Evolutionary conservation across 202 grass and related monocot genomes (phyloP).

Genomic region (Cymbopogon flexuosus): DNA sequence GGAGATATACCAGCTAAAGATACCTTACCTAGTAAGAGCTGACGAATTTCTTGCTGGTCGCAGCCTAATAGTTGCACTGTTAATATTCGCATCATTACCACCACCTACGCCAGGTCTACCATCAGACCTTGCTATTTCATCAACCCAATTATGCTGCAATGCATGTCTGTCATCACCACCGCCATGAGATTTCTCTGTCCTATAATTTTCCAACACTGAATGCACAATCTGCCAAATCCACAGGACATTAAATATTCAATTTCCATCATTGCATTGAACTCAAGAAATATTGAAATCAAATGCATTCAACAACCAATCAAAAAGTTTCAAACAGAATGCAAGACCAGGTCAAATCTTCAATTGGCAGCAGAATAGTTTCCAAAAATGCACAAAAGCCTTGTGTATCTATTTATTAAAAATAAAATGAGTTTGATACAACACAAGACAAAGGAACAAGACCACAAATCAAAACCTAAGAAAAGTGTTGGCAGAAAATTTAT

Average conservation of each 20-base stretch:
- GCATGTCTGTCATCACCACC: slow-evolving; percentile 54
- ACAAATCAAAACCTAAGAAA: background rate
- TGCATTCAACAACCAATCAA: slow-evolving; percentile 11
- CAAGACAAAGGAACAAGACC: background rate
- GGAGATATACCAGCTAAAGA: background rate
- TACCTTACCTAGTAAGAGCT: slow-evolving; percentile 56
- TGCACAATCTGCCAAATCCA: slow-evolving; percentile 75
- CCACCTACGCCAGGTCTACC: slow-evolving; percentile 62
- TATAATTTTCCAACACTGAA: slow-evolving; percentile 81
- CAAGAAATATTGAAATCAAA: background rate
- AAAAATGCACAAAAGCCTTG: background rate
- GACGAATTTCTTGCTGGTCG: slow-evolving; percentile 56
- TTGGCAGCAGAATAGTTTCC: background rate
- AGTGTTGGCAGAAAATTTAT: background rate
- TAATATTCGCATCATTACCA: slow-evolving; percentile 56
- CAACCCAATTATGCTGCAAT: slow-evolving; percentile 91
- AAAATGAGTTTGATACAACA: background rate
- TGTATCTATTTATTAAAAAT: background rate
- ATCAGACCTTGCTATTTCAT: slow-evolving; percentile 90
- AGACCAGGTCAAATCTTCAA: background rate
- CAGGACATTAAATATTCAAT: slow-evolving; percentile 24
- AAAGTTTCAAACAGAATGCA: background rate
- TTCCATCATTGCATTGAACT: background rate
- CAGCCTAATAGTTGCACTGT: slow-evolving; percentile 34
- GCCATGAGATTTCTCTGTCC: slow-evolving; percentile 35